Percentiles rank a stretch among this genome's conserved stretches.
phyloP scores from a whole-genome alignment of 805 yeast genomes.

The Suhomyces sp. region DNA sequence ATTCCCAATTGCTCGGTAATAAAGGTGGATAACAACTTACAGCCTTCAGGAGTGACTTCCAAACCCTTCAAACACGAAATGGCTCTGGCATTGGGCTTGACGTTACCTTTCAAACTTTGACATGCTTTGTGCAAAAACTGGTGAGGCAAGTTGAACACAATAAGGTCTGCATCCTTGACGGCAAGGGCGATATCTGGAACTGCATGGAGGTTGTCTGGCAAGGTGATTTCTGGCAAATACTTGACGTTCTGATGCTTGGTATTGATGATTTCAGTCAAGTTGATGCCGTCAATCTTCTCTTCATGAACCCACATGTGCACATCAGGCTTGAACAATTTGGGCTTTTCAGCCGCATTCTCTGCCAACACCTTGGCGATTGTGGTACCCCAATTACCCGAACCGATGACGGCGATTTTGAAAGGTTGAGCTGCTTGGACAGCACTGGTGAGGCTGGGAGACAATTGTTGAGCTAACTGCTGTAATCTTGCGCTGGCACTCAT shows the following conservation, averaged over 20 bases:
- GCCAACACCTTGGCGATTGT: slow-evolving; percentile 46
- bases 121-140: slow-evolving; percentile 42
- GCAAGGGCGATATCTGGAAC: slow-evolving; percentile 38
- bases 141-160: slow-evolving; percentile 46
- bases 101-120: slow-evolving; percentile 38
- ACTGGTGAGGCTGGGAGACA: slow-evolving; percentile 18
- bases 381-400: slow-evolving; percentile 50
- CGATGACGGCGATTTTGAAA: slow-evolving; percentile 41
- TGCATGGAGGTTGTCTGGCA: slow-evolving; percentile 42
- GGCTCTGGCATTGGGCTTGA: slow-evolving; percentile 38
- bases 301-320: slow-evolving; percentile 48
- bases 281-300: slow-evolving; percentile 39
- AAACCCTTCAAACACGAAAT: slow-evolving; percentile 46
- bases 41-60: slow-evolving; percentile 42
- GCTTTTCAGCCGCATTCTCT: slow-evolving; percentile 40
- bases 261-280: slow-evolving; percentile 44
- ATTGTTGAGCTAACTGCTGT: slow-evolving; percentile 26
- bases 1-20: slow-evolving; percentile 44
- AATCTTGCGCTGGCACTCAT: slow-evolving; percentile 24
- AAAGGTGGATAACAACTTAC: slow-evolving; percentile 42
- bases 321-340: slow-evolving; percentile 34
- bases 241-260: slow-evolving; percentile 43
- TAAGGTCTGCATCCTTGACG: slow-evolving; percentile 40
- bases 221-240: slow-evolving; percentile 41
- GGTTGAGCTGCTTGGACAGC: slow-evolving; percentile 12